These are phyloP conservation scores for Paraphaeosphaeria sporulosa DNA, from an alignment of 2,329 filamentous ascomycete species.

Conservation along the genomic window DNA sequence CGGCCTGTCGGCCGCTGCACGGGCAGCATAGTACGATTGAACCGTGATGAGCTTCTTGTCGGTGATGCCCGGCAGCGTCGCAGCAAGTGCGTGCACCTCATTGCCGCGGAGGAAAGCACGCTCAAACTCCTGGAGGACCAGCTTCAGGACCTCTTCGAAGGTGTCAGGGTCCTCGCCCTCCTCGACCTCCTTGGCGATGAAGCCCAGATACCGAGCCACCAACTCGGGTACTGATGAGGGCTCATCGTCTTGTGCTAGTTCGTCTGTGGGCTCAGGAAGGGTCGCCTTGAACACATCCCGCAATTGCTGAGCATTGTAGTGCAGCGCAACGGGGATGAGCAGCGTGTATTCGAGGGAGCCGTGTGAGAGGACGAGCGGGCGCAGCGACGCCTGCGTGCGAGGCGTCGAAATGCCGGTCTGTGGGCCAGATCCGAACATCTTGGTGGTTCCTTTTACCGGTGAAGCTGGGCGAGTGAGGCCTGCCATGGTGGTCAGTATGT, in stretches of 20 bases:
- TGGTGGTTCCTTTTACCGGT: conserved; percentile 19
- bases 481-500: conserved; percentile 24
- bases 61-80: conserved; percentile 85
- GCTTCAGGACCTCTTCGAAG: conserved; percentile 90
- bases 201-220: conserved; percentile 91
- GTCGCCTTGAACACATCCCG: conserved; percentile 88
- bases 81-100: conserved; percentile 90
- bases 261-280: conserved; percentile 90
- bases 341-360: conserved; percentile 97
- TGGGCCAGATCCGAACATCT: conserved; percentile 88
- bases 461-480: conserved; percentile 3
- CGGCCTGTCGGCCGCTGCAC: conserved; percentile 80
- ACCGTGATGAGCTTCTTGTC: conserved; percentile 92
- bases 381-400: conserved; percentile 89
- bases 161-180: conserved; percentile 92
- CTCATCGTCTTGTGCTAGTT: conserved; percentile 97
- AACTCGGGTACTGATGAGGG: conserved; percentile 95
- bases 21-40: conserved; percentile 88
- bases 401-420: conserved; percentile 98
- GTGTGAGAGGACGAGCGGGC: conserved; percentile 88
- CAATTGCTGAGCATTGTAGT: conserved; percentile 94
- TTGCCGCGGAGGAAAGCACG: conserved; percentile 93
- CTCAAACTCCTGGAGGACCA: conserved; percentile 95
- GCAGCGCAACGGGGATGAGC: conserved; percentile 90
- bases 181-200: conserved; percentile 86